phyloP scores from a whole-genome alignment of 768 basidiomycete species.

The Saitozyma podzolica region DNA sequence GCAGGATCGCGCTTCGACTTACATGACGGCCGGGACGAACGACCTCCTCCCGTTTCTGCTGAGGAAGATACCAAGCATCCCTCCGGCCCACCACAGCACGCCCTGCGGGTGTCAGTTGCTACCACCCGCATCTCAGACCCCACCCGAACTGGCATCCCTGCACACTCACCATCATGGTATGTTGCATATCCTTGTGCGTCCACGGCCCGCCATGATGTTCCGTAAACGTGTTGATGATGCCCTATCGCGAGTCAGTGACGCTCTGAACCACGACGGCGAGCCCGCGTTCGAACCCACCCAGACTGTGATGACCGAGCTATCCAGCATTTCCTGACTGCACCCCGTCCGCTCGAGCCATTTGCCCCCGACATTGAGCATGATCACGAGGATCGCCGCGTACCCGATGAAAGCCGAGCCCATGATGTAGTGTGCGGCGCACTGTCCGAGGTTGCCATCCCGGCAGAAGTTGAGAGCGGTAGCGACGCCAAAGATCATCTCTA shows the following conservation, averaged over 20 bases:
- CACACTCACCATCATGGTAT: conserved; percentile 58
- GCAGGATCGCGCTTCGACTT: conserved; percentile 34
- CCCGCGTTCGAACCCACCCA: conserved; percentile 38
- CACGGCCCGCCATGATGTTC: conserved; percentile 78
- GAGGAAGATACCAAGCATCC: conserved; percentile 80
- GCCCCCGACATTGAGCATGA: conserved; percentile 75
- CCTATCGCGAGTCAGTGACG: conserved; percentile 19
- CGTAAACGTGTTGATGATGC: conserved; percentile 84
- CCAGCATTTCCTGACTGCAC: conserved; percentile 53
- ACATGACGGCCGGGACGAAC: conserved; percentile 80
- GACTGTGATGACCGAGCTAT: conserved; percentile 51
- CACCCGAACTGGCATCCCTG: not conserved
- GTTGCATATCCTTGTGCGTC: conserved; percentile 93
- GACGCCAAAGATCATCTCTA: conserved; percentile 78
- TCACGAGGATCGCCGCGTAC: conserved; percentile 77
- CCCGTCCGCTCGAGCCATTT: conserved; percentile 59
- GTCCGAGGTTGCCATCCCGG: conserved; percentile 70
- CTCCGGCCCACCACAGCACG: conserved; percentile 73
- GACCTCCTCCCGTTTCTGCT: conserved; percentile 43
- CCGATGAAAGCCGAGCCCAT: conserved; percentile 84
- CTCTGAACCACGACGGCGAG: not conserved
- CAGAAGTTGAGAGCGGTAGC: conserved; percentile 72
- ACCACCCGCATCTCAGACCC: not conserved
- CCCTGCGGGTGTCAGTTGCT: conserved; percentile 55
- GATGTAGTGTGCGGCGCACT: conserved; percentile 62